A percentile compares a stretch with the other conserved stretches of the same genome.
Evolutionary conservation across 164 flowering plant species (phyloP).

Genomic region (Tinospora cordifolia): DNA sequence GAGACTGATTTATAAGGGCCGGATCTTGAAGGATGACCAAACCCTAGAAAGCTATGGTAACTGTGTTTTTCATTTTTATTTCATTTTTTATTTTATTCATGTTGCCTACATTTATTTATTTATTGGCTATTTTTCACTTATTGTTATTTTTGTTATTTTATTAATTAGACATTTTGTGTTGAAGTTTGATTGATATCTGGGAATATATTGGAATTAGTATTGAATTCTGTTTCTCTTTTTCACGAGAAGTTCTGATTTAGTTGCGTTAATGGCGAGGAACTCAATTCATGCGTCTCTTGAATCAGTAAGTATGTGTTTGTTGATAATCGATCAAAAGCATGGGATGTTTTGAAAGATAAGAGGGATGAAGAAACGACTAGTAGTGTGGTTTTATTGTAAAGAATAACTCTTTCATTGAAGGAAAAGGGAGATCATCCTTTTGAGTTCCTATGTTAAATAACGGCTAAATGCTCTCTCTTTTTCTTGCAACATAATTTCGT

Average conservation of each 20-base stretch:
- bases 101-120: not conserved
- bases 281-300: not conserved
- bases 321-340: not conserved
- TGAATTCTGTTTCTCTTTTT: not conserved
- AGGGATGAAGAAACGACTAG: not conserved
- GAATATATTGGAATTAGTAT: not conserved
- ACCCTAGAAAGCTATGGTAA: slow-evolving; percentile 55
- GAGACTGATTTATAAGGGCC: slow-evolving; percentile 67
- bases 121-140: not conserved
- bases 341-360: not conserved
- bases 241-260: not conserved
- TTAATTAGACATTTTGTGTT: not conserved
- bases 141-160: not conserved
- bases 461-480: too few species aligned
- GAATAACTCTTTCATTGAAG: too few species aligned
- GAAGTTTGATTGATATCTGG: not conserved
- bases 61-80: not conserved
- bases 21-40: slow-evolving; percentile 66
- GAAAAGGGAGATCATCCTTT: too few species aligned
- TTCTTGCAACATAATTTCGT: too few species aligned
- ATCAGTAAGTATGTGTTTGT: not conserved
- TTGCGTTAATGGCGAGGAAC: not conserved
- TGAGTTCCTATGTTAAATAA: too few species aligned
- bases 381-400: not conserved
- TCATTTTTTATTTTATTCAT: not conserved